These are phyloP conservation scores for Colletotrichum sp. DNA, from an alignment of 2,329 filamentous ascomycete species.

Conservation along the genomic window DNA sequence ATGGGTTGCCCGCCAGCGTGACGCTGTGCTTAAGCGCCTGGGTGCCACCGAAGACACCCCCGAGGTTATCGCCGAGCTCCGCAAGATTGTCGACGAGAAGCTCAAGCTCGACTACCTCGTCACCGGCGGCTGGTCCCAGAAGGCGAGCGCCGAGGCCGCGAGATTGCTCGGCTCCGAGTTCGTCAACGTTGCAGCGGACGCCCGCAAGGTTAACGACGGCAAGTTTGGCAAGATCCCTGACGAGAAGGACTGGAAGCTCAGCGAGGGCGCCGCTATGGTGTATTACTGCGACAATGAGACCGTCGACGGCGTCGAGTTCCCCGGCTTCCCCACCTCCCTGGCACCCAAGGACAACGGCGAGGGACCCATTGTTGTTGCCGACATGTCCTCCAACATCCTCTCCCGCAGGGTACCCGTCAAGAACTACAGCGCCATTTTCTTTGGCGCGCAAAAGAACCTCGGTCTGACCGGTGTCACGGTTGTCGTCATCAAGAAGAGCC, in stretches of 20 bases:
- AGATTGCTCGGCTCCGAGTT: constrained; percentile 78
- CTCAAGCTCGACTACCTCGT: constrained; percentile 89
- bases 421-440: constrained; percentile 87
- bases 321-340: constrained; percentile 69
- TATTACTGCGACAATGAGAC: constrained; percentile 97
- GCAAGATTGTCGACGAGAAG: constrained; percentile 70
- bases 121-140: constrained; percentile 87
- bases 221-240: constrained; percentile 88
- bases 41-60: constrained; percentile 49
- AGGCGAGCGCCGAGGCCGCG: constrained; percentile 83
- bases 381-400: constrained; percentile 96
- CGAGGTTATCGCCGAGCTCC: constrained; percentile 60
- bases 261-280: constrained; percentile 72
- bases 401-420: constrained; percentile 77
- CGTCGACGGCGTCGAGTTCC: constrained; percentile 92
- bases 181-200: constrained; percentile 81
- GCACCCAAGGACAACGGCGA: constrained; percentile 63
- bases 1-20: constrained; percentile 77
- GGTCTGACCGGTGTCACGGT: constrained; percentile 87
- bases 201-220: constrained; percentile 68
- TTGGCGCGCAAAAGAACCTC: constrained; percentile 94
- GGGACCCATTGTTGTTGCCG: constrained; percentile 80
- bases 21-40: constrained; percentile 62
- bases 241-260: constrained; percentile 78
- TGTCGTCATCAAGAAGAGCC: constrained; percentile 79